Conservation (phyloP, 2,329 filamentous ascomycete species). For the Scedosporium minutisporum region DNA sequence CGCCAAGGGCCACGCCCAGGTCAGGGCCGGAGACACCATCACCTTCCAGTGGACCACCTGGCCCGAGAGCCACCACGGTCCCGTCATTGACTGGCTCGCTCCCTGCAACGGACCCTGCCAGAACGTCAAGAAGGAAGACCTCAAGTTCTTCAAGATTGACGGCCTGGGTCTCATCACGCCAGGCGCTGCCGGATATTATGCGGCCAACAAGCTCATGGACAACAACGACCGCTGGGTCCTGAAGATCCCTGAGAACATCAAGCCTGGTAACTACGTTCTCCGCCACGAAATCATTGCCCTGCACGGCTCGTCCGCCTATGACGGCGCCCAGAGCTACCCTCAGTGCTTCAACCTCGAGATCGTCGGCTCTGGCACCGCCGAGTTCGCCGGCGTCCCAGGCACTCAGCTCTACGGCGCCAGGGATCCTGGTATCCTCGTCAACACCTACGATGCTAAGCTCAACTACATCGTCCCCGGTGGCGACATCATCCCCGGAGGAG, state of each 20-base stretch:
- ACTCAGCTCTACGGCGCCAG: slow-evolving; percentile 16
- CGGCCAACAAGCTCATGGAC: slow-evolving; percentile 41
- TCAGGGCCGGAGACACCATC: slow-evolving; percentile 49
- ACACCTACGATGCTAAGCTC: slow-evolving; percentile 18
- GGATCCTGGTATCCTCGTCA: slow-evolving; percentile 23
- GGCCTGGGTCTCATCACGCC: slow-evolving; percentile 39
- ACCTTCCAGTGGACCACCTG: slow-evolving; percentile 55
- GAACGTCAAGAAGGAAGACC: slow-evolving; percentile 36
- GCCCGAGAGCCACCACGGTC: slow-evolving; percentile 55
- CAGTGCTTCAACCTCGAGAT: slow-evolving; percentile 41
- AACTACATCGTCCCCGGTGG: slow-evolving; percentile 24
- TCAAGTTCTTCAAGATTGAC: slow-evolving; percentile 53
- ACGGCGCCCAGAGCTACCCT: slow-evolving; percentile 38
- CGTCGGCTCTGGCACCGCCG: slow-evolving; percentile 30
- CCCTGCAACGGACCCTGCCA: slow-evolving; percentile 43
- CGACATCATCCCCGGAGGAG: slow-evolving; percentile 16
- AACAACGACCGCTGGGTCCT: slow-evolving; percentile 34
- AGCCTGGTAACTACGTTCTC: slow-evolving; percentile 43
- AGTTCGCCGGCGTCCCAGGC: slow-evolving; percentile 12
- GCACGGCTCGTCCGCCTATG: slow-evolving; percentile 25
- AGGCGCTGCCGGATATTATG: slow-evolving; percentile 38
- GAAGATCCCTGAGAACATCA: slow-evolving; percentile 36
- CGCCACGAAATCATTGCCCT: slow-evolving; percentile 48
- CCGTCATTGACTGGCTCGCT: slow-evolving; percentile 52
- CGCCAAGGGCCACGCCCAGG: slow-evolving; percentile 27